Conservation (phyloP, 2,329 filamentous ascomycete species). For the Penicillium sp. region DNA sequence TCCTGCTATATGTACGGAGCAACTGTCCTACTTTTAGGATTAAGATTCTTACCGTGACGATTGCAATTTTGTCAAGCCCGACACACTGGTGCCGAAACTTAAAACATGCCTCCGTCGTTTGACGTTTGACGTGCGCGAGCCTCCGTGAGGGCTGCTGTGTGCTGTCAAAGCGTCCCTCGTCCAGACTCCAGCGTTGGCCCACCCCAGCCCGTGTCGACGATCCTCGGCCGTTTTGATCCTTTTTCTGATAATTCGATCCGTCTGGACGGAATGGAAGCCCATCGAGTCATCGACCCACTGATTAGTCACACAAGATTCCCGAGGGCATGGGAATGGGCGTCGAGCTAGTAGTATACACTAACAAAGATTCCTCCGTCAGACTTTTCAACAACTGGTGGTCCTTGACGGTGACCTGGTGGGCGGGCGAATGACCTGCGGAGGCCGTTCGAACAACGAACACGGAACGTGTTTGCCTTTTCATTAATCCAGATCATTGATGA, state of each 20-base stretch:
- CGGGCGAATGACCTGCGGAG: not conserved
- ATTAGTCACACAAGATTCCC: not conserved
- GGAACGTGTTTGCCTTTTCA: not conserved
- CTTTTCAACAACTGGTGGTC: not conserved
- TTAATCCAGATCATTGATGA: not conserved
- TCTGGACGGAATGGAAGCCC: not conserved
- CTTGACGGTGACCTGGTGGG: not conserved
- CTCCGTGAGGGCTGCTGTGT: not conserved
- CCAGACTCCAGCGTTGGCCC: not conserved
- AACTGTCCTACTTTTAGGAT: not conserved
- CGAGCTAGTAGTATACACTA: not conserved
- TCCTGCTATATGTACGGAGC: not conserved
- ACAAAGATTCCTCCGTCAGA: not conserved
- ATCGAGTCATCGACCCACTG: not conserved
- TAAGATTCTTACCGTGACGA: not conserved
- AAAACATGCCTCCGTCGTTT: slow-evolving; percentile 16
- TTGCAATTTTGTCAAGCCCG: slow-evolving; percentile 1
- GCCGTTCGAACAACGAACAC: not conserved
- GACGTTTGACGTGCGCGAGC: slow-evolving; percentile 11
- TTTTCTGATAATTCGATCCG: not conserved
- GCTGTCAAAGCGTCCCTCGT: not conserved
- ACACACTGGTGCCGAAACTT: slow-evolving; percentile 1
- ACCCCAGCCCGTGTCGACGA: not conserved
- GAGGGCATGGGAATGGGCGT: not conserved
- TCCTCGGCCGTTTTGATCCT: slow-evolving; percentile 9